These are phyloP conservation scores for Calocybe indica DNA, from an alignment of 768 basidiomycete genomes.

Conservation along the genomic window DNA sequence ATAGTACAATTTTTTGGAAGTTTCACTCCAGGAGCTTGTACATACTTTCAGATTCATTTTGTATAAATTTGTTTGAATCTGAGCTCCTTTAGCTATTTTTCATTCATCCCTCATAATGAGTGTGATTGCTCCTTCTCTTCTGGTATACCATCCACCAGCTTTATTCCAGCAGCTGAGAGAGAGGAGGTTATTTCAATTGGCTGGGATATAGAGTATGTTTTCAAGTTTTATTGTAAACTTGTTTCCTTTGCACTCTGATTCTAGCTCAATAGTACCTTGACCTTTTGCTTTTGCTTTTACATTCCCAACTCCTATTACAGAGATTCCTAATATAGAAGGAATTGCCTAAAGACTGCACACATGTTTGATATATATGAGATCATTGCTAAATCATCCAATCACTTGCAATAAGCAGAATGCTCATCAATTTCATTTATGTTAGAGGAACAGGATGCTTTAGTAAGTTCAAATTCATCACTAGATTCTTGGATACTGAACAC, in stretches of 20 bases:
- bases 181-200: constrained; percentile 1
- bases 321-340: background rate
- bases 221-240: background rate
- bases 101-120: background rate
- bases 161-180: constrained; percentile 5
- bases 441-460: too few relatives aligned
- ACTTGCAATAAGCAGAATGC: constrained; percentile 2
- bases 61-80: background rate
- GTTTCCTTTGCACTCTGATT: background rate
- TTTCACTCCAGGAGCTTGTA: background rate
- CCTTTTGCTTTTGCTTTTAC: background rate
- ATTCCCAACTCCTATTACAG: constrained; percentile 1
- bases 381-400: constrained; percentile 4
- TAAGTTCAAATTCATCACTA: too few relatives aligned
- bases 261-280: background rate
- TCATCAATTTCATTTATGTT: background rate
- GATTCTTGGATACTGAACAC: too few relatives aligned
- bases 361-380: constrained; percentile 5
- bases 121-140: background rate
- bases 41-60: background rate
- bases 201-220: background rate
- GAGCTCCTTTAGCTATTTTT: background rate
- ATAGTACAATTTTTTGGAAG: background rate
- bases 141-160: constrained; percentile 3
- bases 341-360: background rate